Base-by-base conservation (phyloP, 2,329 filamentous ascomycete genomes). In the Colletotrichum brevisporum region DNA sequence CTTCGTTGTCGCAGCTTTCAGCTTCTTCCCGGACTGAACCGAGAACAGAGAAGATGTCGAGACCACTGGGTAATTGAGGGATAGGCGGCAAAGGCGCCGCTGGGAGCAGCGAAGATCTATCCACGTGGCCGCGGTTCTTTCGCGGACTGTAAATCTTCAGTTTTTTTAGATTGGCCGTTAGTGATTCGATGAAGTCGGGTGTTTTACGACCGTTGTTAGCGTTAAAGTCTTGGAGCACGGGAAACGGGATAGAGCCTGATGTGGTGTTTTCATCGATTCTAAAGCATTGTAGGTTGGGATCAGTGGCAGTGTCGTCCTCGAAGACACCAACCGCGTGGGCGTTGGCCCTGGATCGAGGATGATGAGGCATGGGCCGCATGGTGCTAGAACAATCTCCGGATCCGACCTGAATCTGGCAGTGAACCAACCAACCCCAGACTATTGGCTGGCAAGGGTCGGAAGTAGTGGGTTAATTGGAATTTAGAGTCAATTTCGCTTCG, bases 101-200 rank as follows among this genome's bases (percentile, higher is more conserved):
- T 36, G 31, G 31, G 3, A 61, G 41, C n/a, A 43, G 63, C 21
- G 54, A 43, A 16, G 66, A 68, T 36, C 54, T 68, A 36, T 62
- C 45, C 41, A 43, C 41, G 41, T 15, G 1, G 56, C 48, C 62
- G 27, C 57, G 67, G 45, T 57, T 45, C 52, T 71, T 69, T 36
- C 63, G 21, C 18, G 64, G 70, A 21, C 58, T 72, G 41, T 69
- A 67, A n/a, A 73, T 70, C 66, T 78, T 78, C 56, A 82, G 75
- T 63, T 77, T 76, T 66, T 76, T 73, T 12, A 82, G 73, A 26
- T 78, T 73, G n/a, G 73, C 66, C 51, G 78, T 74, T 41, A 82
- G 72, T 15, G 76, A 75, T 15, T 81, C 78, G 57, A 79, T 63
- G 62, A 69, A 70, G 24, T 72, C 58, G 43, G 71, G 70, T 27